These are phyloP conservation scores for Papiliotrema nemorosa DNA, from an alignment of 1,284 basidiomycete genomes.

Conservation along the genomic window DNA sequence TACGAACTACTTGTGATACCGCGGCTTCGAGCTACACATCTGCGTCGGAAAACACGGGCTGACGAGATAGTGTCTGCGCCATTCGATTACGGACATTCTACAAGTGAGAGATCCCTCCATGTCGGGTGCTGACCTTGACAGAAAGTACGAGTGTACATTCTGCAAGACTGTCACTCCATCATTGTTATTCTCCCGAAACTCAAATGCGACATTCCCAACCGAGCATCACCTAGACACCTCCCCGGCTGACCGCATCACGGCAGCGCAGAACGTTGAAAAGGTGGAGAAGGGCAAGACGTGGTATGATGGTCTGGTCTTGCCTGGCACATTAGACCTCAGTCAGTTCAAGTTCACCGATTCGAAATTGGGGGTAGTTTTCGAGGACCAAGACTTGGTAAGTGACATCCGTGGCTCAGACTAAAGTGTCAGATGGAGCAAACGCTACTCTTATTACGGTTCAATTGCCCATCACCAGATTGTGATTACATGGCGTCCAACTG, in stretches of 20 bases:
- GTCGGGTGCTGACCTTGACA: slow-evolving; percentile 15
- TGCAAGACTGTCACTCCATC: slow-evolving; percentile 86
- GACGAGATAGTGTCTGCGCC: slow-evolving; percentile 64
- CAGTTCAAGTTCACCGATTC: slow-evolving; percentile 62
- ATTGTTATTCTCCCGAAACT: slow-evolving; percentile 75
- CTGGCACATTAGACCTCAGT: slow-evolving; percentile 40
- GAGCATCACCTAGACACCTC: slow-evolving; percentile 56
- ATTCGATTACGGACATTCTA: slow-evolving; percentile 88
- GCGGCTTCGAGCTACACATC: background rate
- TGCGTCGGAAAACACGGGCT: slow-evolving; percentile 2
- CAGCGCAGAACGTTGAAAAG: slow-evolving; percentile 34
- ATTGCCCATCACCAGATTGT: slow-evolving; percentile 77
- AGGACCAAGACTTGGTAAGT: slow-evolving; percentile 72
- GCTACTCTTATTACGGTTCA: slow-evolving; percentile 81
- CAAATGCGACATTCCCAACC: slow-evolving; percentile 62
- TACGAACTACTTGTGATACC: background rate
- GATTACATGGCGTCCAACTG: slow-evolving; percentile 81
- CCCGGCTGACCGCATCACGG: slow-evolving; percentile 45
- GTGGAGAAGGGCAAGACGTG: slow-evolving; percentile 32
- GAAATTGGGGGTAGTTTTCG: slow-evolving; percentile 78
- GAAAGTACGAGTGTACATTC: slow-evolving; percentile 84
- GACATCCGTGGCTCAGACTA: too few relatives aligned
- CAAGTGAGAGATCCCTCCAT: slow-evolving; percentile 55
- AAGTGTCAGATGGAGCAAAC: slow-evolving; percentile 94
- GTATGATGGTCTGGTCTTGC: slow-evolving; percentile 37